These are phyloP conservation scores for Lactarius hengduanensis DNA, from an alignment of 768 basidiomycete genomes.

Conservation along the genomic window DNA sequence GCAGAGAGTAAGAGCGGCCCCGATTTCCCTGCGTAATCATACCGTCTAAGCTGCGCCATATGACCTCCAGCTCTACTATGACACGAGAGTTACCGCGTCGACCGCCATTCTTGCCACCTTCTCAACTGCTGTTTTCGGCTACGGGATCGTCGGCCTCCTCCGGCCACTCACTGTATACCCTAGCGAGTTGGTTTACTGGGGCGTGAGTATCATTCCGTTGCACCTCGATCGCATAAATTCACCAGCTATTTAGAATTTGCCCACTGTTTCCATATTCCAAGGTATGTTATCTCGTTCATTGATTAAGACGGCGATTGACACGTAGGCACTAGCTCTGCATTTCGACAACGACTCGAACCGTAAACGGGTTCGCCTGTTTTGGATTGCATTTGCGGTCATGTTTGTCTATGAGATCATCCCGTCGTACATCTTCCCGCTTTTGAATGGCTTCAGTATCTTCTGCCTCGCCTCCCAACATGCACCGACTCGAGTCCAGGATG, in stretches of 20 bases:
- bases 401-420: conserved; percentile 54
- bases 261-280: conserved; percentile 61
- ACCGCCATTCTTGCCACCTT: conserved; percentile 62
- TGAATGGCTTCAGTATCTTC: conserved; percentile 59
- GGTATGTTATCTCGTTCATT: conserved; percentile 33
- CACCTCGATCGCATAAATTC: not conserved
- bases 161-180: conserved; percentile 60
- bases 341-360: conserved; percentile 44
- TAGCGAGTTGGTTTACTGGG: conserved; percentile 65
- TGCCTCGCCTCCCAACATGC: conserved; percentile 57
- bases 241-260: conserved; percentile 44
- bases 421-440: conserved; percentile 59
- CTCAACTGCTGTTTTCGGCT: conserved; percentile 65
- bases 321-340: conserved; percentile 46
- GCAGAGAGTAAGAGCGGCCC: conserved; percentile 43
- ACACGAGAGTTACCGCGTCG: conserved; percentile 44
- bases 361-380: conserved; percentile 54
- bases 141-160: conserved; percentile 58
- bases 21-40: conserved; percentile 1
- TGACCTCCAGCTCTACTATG: conserved; percentile 53
- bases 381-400: conserved; percentile 50
- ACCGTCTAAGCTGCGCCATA: not conserved
- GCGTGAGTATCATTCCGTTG: conserved; percentile 36
- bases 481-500: conserved; percentile 42
- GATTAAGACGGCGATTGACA: conserved; percentile 27